Evolutionary conservation across 441 rosid species (phyloP), one percentile per base, ranked within the genome.

Genomic region (Hypseocharis bilobata): DNA sequence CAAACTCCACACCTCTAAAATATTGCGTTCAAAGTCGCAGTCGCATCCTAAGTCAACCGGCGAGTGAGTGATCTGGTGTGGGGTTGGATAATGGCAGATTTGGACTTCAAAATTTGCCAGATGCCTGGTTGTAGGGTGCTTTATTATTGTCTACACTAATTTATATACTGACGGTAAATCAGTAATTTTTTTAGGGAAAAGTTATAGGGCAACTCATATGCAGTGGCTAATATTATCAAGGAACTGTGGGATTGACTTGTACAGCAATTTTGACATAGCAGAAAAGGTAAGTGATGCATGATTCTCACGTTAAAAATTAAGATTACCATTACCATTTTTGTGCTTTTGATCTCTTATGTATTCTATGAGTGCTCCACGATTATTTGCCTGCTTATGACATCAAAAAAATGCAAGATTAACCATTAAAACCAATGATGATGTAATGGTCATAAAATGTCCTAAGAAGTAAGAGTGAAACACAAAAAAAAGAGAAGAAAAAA

Each of bases 21-120:
- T 74, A 49, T n/a, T 49, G n/a, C 58, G 22, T 28, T 40, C 59
- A 1, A 70, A 49, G 70, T 32, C 59, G 22, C 61, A 30, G 1
- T n/a, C 57, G 6, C 36, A 14, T 8, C 42, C 58, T 64, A 2
- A 47, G 6, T 36, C 20, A 65, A 19, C 68, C 60, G 22, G 62
- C 32, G 6, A 5, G 45, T 45, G 45, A 11, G 32, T n/a, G 16
- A 13, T n/a, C 22, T 45, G 52, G 22, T 45, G 20, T 45, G 52
- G 52, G 16, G 19, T 22, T n/a, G n/a, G n/a, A n/a, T n/a, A n/a
- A n/a, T 45, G 22, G 20, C 22, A 45, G 52, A 16, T 45, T 45
- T 45, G 19, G 22, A 16, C 52, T 45, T 0, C 19, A 45, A 16
- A 45, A 38, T 38, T 38, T 17, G 20, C 52, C n/a, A n/a, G n/a